These are phyloP conservation scores for Trypethelium eluteriae DNA, from an alignment of 495 filamentous ascomycete genomes.

Conservation along the genomic window DNA sequence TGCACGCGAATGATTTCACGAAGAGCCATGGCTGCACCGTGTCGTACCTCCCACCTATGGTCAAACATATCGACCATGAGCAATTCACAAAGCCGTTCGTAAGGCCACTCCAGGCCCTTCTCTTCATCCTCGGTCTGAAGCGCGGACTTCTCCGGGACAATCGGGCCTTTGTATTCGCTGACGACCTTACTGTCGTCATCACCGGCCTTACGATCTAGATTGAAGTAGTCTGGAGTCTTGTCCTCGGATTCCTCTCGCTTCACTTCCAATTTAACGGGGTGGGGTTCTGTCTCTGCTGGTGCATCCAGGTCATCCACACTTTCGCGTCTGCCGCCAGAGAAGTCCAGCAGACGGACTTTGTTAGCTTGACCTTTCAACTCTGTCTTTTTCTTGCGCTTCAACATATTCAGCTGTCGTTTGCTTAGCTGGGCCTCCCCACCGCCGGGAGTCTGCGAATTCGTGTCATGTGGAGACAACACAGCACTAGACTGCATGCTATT, in stretches of 20 bases:
- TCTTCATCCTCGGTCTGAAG: conserved; percentile 61
- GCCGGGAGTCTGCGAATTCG: conserved; percentile 39
- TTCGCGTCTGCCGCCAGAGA: conserved; percentile 60
- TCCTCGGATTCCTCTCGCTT: conserved; percentile 48
- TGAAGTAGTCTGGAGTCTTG: conserved; percentile 69
- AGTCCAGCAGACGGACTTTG: conserved; percentile 83
- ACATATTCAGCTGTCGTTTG: conserved; percentile 82
- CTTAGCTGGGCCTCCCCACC: conserved; percentile 76
- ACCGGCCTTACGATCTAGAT: conserved; percentile 61
- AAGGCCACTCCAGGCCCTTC: conserved; percentile 86
- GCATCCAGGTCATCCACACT: conserved; percentile 58
- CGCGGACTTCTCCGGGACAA: conserved; percentile 56
- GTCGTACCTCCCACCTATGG: conserved; percentile 89
- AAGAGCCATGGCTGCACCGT: conserved; percentile 91
- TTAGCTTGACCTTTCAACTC: conserved; percentile 55
- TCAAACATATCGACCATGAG: conserved; percentile 90
- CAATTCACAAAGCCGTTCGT: conserved; percentile 86
- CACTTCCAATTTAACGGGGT: conserved; percentile 57
- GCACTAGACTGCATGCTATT: conserved; percentile 35
- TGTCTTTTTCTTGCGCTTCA: conserved; percentile 67
- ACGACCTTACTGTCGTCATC: conserved; percentile 89
- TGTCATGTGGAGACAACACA: conserved; percentile 44
- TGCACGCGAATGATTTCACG: conserved; percentile 89
- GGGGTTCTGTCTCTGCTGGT: conserved; percentile 56
- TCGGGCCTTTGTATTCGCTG: conserved; percentile 86